Evolutionary conservation across 371 early-diverging fungal genomes (phyloP).

Genomic region (Smittium culicis): DNA sequence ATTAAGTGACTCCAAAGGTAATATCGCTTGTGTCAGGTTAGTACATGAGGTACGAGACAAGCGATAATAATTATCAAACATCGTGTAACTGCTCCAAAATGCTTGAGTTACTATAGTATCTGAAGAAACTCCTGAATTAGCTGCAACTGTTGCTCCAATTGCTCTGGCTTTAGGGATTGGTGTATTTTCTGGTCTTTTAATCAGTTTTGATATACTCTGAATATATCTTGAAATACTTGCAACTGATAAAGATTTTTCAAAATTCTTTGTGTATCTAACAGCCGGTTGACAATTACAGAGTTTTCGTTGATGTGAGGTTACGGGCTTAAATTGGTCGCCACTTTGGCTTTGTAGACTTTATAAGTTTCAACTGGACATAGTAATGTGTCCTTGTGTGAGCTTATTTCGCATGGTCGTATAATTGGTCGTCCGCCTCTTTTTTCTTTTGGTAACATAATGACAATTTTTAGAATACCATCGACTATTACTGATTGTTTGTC

Average conservation of each 20-base stretch:
- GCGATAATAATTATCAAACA: constrained; percentile 1
- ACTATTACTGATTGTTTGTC: neutral
- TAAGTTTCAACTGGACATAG: neutral
- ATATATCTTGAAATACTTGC: neutral
- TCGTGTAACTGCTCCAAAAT: neutral
- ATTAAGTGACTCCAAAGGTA: neutral
- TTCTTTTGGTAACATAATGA: constrained; percentile 1
- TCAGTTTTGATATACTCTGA: neutral
- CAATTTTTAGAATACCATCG: neutral
- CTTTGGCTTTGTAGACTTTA: neutral
- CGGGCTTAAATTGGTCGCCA: neutral
- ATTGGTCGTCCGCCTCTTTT: neutral
- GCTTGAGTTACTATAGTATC: neutral
- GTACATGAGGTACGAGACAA: neutral
- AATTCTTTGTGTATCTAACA: constrained; percentile 1
- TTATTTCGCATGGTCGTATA: neutral
- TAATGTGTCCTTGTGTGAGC: neutral
- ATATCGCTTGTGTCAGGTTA: neutral
- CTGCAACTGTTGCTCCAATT: neutral
- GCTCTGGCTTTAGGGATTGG: constrained; percentile 1
- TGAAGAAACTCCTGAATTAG: neutral
- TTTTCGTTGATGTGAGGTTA: neutral
- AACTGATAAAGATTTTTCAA: neutral
- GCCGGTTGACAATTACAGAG: neutral
- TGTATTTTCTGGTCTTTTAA: neutral